Conservation (phyloP, 2,329 filamentous ascomycete species). For the Phialophora verrucosa region DNA sequence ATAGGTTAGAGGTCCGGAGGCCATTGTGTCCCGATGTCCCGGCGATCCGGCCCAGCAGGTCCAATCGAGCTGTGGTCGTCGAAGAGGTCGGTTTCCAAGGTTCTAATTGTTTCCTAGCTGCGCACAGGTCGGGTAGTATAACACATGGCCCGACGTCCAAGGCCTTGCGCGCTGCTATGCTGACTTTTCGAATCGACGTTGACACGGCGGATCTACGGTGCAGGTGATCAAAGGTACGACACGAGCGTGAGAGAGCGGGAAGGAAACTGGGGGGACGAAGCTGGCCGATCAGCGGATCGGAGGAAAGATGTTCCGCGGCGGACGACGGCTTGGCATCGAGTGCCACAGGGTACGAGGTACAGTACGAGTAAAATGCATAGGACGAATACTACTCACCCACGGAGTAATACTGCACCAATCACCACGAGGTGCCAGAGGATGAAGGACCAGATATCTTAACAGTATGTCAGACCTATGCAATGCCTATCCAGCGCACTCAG, state of each 20-base stretch:
- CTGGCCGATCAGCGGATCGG: background rate
- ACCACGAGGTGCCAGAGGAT: no score
- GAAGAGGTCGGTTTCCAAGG: background rate
- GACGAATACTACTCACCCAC: no score
- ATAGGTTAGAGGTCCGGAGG: conserved; percentile 39
- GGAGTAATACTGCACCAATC: no score
- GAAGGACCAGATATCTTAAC: no score
- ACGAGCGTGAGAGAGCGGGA: background rate
- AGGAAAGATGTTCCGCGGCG: background rate
- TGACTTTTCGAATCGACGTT: background rate
- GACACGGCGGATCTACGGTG: background rate
- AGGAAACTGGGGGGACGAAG: background rate
- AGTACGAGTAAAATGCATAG: no score
- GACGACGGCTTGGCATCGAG: background rate
- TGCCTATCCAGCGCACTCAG: background rate
- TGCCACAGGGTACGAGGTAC: no score
- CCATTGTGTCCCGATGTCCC: conserved; percentile 27
- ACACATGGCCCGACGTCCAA: background rate
- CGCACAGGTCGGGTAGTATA: background rate
- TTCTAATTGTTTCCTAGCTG: background rate
- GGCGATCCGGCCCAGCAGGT: background rate
- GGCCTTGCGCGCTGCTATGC: background rate
- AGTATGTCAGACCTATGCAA: background rate
- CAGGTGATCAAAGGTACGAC: background rate
- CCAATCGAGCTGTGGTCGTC: background rate